Evolutionary conservation across 2,329 filamentous ascomycete genomes (phyloP), one percentile per base, ranked within the genome.

Genomic region (Sporothrix pseudoabietina): DNA sequence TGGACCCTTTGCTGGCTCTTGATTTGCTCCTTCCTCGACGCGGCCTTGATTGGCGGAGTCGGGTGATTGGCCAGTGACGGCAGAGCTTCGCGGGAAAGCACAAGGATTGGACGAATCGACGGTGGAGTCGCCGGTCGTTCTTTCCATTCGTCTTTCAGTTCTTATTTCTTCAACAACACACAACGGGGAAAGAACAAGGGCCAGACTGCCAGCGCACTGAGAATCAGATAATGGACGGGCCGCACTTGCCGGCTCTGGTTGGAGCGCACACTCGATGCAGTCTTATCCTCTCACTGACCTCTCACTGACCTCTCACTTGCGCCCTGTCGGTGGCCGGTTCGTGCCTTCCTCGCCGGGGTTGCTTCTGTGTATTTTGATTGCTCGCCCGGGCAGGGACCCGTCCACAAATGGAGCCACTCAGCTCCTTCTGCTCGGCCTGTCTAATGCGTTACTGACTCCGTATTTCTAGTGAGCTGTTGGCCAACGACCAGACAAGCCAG

Each of bases 41-140:
- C 63, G 68, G 73, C 47, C 73, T 75, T 80, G 78, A 80, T 79
- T 80, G 79, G 78, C 76, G 73, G 73, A 75, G 75, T 74, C 6
- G 66, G 66, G 44, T 80, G 79, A 80, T 80, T 80, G 79, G 78
- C 76, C 70, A 63, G 66, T 63, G 39, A 59, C 44, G 59, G 47
- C 2, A 66, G 61, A 73, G 49, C 61, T 32, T 39, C 71, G 69
- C 59, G 57, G 73, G 66, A 68, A 57, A 73, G 71, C 49, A 75
- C 49, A 54, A 65, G 73, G 76, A 76, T 75, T 75, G 76, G 77
- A 73, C 73, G 76, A 76, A 75, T 78, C 76, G 78, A 78, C 76
- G 76, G 78, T 79, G 79, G 78, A 79, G 78, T 78, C 78, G 76
- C 52, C 41, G 22, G 26, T 69, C 59, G 59, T 22, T 66, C 44